Evolutionary conservation across 192 early-diverging fungal genomes (phyloP).

Genomic region (Coemansia reversa): DNA sequence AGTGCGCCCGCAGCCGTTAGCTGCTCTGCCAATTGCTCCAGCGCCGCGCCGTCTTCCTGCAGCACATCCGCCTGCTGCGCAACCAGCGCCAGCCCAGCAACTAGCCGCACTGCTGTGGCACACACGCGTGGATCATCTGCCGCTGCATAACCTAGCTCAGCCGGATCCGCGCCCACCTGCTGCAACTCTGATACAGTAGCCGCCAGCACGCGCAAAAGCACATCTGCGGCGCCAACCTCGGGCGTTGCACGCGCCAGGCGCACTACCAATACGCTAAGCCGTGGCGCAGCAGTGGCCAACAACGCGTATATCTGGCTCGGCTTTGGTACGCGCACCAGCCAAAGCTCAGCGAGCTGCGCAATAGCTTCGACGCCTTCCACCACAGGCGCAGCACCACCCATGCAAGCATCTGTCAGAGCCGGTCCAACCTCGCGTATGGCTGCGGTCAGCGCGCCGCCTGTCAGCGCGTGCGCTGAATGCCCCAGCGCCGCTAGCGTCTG

Average conservation of each 20-base stretch:
- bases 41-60: neutral
- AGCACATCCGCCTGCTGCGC: conserved; percentile 24
- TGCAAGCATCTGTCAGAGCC: conserved; percentile 22
- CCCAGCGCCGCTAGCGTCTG: conserved; percentile 16
- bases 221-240: conserved; percentile 4
- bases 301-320: conserved; percentile 22
- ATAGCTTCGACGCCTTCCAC: conserved; percentile 23
- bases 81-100: conserved; percentile 26
- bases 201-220: conserved; percentile 18
- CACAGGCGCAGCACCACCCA: conserved; percentile 28
- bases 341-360: conserved; percentile 16
- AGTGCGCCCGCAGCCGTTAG: conserved; percentile 13
- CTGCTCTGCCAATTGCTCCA: conserved; percentile 24
- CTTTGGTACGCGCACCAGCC: conserved; percentile 4
- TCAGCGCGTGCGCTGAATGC: conserved; percentile 11
- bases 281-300: conserved; percentile 28
- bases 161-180: conserved; percentile 16
- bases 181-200: conserved; percentile 18
- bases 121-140: conserved; percentile 31
- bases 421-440: conserved; percentile 31
- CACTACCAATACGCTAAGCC: conserved; percentile 13
- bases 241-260: conserved; percentile 15
- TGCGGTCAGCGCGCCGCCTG: conserved; percentile 13
- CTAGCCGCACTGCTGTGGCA: conserved; percentile 23
- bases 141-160: conserved; percentile 18